Base-by-base conservation (phyloP, 2,329 filamentous ascomycete genomes). In the Chaetomium sp. region DNA sequence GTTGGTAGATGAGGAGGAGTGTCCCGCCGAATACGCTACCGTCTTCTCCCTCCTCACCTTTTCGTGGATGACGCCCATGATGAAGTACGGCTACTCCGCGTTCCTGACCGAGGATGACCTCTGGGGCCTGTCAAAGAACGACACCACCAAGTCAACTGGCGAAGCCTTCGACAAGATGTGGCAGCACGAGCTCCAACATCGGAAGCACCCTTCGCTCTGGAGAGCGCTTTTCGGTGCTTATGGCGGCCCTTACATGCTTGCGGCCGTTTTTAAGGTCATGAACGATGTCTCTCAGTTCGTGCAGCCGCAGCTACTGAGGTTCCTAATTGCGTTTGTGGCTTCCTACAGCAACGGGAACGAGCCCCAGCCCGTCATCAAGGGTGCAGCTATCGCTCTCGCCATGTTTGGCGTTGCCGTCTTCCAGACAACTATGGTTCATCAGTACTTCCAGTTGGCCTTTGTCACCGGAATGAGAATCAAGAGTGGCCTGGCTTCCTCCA, bases 61-160 rank as follows among this genome's bases (percentile, higher is more conserved):
- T 77, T 89, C 90, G 62, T 99, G 95, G 95, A 97, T 99, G 94
- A 98, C 95, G 0, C 93, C 95, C 0, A 81, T 99, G 85, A 99
- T 99, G 95, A 93, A 88, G 74, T 90, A 90, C 74, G 95, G 95
- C 1, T 98, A 99, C 81, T 91, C 90, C 74, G 87, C 93, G 65
- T 99, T 88, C 75, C 82, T 99, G 67, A 97, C 93, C 1, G 93
- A 98, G 75, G 92, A 97, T 68, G 94, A 99, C 76, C 83, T 99
- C 27, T 99, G 96, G 96, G 94, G 92, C 66, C 81, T 99, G 64
- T 87, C 93, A 49, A 89, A 87, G 73, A 81, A 85, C 65, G 94
- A 98, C 74, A 90, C 90, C 38, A 96, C 94, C 12, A 87, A 87
- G 69, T 81, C 83, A 13, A 96, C 94, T 0, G 87, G 90, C 4